phyloP scores from a whole-genome alignment of 805 yeast species.

The Candida wancherniae region DNA sequence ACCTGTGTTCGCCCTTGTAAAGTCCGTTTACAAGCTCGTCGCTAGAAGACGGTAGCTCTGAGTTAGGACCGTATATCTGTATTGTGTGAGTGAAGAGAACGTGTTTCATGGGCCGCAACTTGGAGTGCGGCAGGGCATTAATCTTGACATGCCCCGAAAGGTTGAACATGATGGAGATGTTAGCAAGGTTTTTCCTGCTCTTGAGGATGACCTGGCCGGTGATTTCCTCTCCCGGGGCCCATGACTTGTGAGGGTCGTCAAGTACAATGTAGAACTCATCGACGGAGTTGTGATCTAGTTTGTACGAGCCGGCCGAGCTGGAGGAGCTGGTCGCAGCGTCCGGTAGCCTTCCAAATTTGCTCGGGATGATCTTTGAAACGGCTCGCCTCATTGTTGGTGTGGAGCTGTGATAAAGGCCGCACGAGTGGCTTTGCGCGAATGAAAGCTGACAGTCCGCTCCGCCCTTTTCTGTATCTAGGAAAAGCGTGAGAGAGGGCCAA shows the following conservation, averaged over 20 bases:
- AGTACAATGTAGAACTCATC: slow-evolving; percentile 66
- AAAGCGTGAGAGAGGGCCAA: too few species aligned
- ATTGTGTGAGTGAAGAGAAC: slow-evolving; percentile 56
- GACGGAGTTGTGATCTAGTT: slow-evolving; percentile 39
- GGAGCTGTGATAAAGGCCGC: slow-evolving; percentile 1
- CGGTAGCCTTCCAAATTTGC: slow-evolving; percentile 9
- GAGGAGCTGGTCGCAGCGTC: too few species aligned
- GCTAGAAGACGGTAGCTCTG: slow-evolving; percentile 1
- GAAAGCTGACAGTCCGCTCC: too few species aligned
- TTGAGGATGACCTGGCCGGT: slow-evolving; percentile 58
- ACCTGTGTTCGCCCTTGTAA: slow-evolving; percentile 80
- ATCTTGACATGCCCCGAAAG: slow-evolving; percentile 55
- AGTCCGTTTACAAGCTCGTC: slow-evolving; percentile 42
- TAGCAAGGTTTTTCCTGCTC: slow-evolving; percentile 50
- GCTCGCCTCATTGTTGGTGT: slow-evolving; percentile 43
- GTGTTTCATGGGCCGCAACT: slow-evolving; percentile 49
- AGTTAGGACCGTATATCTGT: slow-evolving; percentile 47
- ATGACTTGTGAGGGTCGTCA: slow-evolving; percentile 69
- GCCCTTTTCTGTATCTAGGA: too few species aligned
- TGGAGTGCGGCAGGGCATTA: slow-evolving; percentile 47
- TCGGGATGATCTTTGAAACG: slow-evolving; percentile 42
- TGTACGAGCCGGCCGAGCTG: slow-evolving; percentile 15
- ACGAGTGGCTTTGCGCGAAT: slow-evolving; percentile 4
- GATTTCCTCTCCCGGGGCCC: slow-evolving; percentile 77
- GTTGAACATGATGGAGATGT: slow-evolving; percentile 50